Base-by-base conservation (phyloP, 2,329 filamentous ascomycete genomes). In the Juglanconis juglandina region DNA sequence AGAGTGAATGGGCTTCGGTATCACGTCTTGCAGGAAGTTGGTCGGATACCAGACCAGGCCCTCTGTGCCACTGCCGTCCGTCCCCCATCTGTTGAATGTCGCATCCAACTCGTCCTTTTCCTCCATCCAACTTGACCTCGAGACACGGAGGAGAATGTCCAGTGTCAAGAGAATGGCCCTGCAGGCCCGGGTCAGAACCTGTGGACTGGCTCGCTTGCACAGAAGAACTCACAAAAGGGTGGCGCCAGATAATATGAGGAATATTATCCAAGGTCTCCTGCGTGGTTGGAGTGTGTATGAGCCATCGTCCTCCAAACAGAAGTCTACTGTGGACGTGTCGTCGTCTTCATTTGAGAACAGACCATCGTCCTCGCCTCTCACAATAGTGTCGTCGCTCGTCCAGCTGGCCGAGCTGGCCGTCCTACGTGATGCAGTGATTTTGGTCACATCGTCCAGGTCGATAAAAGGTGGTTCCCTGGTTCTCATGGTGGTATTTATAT, bases 1-100 rank as follows among this genome's bases (percentile, higher is more conserved):
- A 1, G 83, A 87, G 69, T 89, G 86, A 63, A 85, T 87, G 1
- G 77, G 75, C 35, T 87, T 79, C 1, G 86, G 84, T 2, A 76
- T 47, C 42, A 63, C 63, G 59, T 82, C 79, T 11, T 77, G 75
- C 8, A 81, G 78, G 61, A 84, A 81, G 58, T 82, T 78, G 3
- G 80, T 77, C 0, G 81, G 78, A 61, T 80, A 80, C 72, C 76
- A 78, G 1, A 74, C 67, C 14, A 80, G 66, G 2, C 70, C 74
- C 56, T 78, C 72, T 49, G 73, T 68, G 60, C 69, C 71, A 7
- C 71, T 73, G 30, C 75, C 73, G 1, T 71, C 63, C 33, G 63
- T 62, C 13, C 76, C 76, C 76, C 75, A 78, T 62, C 69, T 68
- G 10, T 65, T 63, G 9, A 73, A 69, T 10, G 66, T 67, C 49